phyloP scores from a whole-genome alignment of 1,139 yeast species.

The Magnusiomyces tetraspermus region DNA sequence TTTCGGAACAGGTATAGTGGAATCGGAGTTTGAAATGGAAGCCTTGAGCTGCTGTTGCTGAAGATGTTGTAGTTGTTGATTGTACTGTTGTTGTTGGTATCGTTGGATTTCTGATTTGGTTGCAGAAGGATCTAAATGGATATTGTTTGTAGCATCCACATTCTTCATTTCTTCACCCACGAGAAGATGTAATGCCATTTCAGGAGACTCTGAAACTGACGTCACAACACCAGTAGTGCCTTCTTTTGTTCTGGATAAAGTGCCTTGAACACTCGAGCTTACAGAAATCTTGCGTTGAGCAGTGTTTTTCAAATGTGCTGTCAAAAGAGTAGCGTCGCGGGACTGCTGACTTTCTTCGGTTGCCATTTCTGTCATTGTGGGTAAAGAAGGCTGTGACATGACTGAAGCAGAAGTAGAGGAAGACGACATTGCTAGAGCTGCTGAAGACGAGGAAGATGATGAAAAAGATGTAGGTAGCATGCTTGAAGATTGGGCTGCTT shows the following conservation, averaged over 20 bases:
- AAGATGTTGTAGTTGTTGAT: conserved; percentile 10
- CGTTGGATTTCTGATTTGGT: neutral
- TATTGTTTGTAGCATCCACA: no score
- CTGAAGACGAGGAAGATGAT: conserved; percentile 4
- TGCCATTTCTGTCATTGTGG: conserved; percentile 4
- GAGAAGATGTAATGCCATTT: neutral
- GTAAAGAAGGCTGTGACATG: conserved; percentile 10
- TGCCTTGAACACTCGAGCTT: neutral
- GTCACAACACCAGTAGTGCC: no score
- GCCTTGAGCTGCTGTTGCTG: conserved; percentile 10
- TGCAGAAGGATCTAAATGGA: neutral
- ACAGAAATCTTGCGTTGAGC: conserved; percentile 2
- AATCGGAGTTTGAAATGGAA: neutral
- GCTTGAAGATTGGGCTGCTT: neutral
- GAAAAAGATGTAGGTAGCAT: neutral
- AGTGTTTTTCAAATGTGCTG: conserved; percentile 1
- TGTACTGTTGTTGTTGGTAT: conserved; percentile 11
- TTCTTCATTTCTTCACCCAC: no score
- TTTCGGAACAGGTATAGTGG: conserved; percentile 1
- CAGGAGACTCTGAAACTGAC: no score
- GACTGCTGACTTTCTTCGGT: neutral
- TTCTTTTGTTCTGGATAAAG: neutral
- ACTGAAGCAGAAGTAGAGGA: no score
- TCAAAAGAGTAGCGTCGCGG: neutral
- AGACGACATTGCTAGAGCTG: no score